phyloP scores from a whole-genome alignment of 2,329 filamentous ascomycete genomes.

The Cordyceps javanica region DNA sequence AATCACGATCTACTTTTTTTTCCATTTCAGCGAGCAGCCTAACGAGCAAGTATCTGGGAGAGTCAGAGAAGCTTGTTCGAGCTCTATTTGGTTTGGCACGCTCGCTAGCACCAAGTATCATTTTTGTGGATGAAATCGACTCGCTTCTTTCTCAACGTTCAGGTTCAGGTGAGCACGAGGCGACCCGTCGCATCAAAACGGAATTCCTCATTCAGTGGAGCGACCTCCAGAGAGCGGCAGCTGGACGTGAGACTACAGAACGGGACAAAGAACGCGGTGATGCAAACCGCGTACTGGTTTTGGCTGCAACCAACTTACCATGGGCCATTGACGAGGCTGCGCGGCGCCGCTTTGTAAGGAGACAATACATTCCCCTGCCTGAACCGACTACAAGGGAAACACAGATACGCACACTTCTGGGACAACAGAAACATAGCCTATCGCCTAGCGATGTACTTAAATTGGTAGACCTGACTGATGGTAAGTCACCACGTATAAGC shows the following conservation, averaged over 20 bases:
- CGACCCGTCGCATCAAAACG: constrained; percentile 89
- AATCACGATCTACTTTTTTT: constrained; percentile 93
- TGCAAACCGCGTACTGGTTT: constrained; percentile 79
- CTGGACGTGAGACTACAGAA: constrained; percentile 65
- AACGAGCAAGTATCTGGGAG: constrained; percentile 92
- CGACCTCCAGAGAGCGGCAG: constrained; percentile 84
- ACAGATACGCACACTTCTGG: constrained; percentile 73
- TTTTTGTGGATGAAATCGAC: constrained; percentile 98
- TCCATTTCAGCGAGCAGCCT: constrained; percentile 92
- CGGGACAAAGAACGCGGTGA: constrained; percentile 69
- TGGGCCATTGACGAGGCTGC: constrained; percentile 98
- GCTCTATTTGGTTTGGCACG: constrained; percentile 90
- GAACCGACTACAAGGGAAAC: constrained; percentile 73
- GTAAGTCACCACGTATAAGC: constrained; percentile 41
- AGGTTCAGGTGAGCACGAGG: constrained; percentile 83
- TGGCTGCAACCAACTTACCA: constrained; percentile 91
- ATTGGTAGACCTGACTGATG: constrained; percentile 77
- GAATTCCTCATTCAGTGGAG: constrained; percentile 98
- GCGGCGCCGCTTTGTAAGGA: constrained; percentile 78
- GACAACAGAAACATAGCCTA: constrained; percentile 81
- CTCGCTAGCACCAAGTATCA: constrained; percentile 84
- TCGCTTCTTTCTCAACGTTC: constrained; percentile 80
- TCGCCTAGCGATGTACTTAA: constrained; percentile 63
- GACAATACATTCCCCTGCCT: constrained; percentile 93
- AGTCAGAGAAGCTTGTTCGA: constrained; percentile 92